These are phyloP conservation scores for Suillus subaureus DNA, from an alignment of 768 basidiomycete genomes.

Conservation along the genomic window DNA sequence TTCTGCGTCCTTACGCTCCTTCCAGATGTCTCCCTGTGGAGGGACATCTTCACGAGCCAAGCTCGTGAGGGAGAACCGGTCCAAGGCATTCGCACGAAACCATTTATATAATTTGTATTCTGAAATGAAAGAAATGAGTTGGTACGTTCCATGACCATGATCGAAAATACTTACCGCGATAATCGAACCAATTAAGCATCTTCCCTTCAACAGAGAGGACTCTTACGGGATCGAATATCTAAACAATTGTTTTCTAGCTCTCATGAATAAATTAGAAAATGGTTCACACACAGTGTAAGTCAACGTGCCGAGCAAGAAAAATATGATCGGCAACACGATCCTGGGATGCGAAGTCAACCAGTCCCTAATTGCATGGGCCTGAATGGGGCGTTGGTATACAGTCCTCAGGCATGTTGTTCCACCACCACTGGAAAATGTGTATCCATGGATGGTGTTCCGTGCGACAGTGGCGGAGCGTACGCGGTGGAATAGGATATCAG, in stretches of 20 bases:
- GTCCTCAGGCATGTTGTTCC: constrained; percentile 51
- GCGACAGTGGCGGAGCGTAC: constrained; percentile 77
- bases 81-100: constrained; percentile 64
- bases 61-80: constrained; percentile 41
- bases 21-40: constrained; percentile 62
- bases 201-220: constrained; percentile 81
- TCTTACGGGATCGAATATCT: constrained; percentile 94
- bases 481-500: constrained; percentile 62
- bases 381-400: constrained; percentile 64
- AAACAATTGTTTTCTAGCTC: constrained; percentile 7
- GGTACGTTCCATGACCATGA: background rate
- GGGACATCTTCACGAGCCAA: constrained; percentile 19
- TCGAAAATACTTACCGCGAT: constrained; percentile 49
- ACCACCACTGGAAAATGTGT: constrained; percentile 36
- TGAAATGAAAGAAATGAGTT: constrained; percentile 33
- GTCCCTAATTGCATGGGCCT: constrained; percentile 65
- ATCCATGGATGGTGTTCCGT: constrained; percentile 78
- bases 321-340: constrained; percentile 75
- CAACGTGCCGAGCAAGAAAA: constrained; percentile 88
- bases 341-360: constrained; percentile 89
- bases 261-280: constrained; percentile 1
- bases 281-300: constrained; percentile 75
- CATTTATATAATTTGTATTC: constrained; percentile 78
- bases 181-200: constrained; percentile 83
- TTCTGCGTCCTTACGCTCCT: constrained; percentile 82